phyloP scores from a whole-genome alignment of 306 rosid genomes.

The Vigna nakashimae region DNA sequence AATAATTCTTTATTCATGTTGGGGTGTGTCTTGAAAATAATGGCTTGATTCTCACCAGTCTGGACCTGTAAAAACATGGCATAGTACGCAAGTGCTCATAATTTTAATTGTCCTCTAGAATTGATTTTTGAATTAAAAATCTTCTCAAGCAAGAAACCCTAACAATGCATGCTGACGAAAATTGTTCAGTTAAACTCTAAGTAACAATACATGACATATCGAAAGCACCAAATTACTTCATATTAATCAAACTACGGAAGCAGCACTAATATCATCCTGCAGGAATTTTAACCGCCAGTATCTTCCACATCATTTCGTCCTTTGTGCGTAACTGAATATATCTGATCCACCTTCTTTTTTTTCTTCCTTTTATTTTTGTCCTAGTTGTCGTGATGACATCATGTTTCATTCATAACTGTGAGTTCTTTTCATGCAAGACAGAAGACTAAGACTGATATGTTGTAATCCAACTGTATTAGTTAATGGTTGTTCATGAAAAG shows the following conservation, averaged over 20 bases:
- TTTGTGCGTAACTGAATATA: neutral
- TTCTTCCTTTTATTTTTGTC: neutral
- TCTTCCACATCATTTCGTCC: conserved; percentile 1
- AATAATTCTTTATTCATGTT: conserved; percentile 95
- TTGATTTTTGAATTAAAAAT: conserved; percentile 32
- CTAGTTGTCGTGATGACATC: neutral
- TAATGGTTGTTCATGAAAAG: neutral
- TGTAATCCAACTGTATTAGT: neutral
- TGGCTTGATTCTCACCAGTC: conserved; percentile 80
- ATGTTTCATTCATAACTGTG: neutral
- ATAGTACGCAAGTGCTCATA: conserved; percentile 28
- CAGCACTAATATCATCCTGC: neutral
- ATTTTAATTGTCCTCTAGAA: conserved; percentile 10
- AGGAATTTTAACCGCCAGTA: conserved; percentile 7
- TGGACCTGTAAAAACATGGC: conserved; percentile 68
- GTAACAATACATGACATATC: neutral
- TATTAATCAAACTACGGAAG: neutral
- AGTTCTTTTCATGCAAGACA: neutral
- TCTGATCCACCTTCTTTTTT: neutral
- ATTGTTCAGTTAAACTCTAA: conserved; percentile 1
- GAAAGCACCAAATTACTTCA: neutral
- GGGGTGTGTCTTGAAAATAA: conserved; percentile 95
- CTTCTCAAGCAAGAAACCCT: conserved; percentile 14
- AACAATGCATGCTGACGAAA: conserved; percentile 6
- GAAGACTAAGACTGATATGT: neutral